These are phyloP conservation scores for Boletus vermiculosoides DNA, from an alignment of 768 basidiomycete genomes.

Conservation along the genomic window DNA sequence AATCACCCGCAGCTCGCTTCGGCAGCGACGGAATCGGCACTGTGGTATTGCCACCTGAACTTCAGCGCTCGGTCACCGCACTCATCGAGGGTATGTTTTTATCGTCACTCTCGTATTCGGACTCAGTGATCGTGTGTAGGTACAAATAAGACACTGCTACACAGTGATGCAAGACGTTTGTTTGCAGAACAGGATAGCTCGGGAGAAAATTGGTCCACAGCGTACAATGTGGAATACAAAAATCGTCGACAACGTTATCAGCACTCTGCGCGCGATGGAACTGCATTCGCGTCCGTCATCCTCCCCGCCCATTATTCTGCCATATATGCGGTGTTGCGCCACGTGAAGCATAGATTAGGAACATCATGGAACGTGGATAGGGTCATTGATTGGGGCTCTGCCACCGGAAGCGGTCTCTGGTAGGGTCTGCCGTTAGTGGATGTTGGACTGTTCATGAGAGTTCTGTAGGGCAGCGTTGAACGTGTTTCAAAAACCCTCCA, in stretches of 20 bases:
- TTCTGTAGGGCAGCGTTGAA: conserved; percentile 60
- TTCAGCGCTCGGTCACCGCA: conserved; percentile 60
- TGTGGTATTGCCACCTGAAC: conserved; percentile 68
- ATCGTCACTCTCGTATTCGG: conserved; percentile 4
- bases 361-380: conserved; percentile 55
- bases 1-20: conserved; percentile 80
- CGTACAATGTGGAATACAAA: conserved; percentile 59
- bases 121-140: conserved; percentile 38
- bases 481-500: conserved; percentile 52
- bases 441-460: conserved; percentile 10
- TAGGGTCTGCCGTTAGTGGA: conserved; percentile 33
- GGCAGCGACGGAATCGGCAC: conserved; percentile 73
- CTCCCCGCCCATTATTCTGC: conserved; percentile 85
- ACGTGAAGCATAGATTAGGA: conserved; percentile 63
- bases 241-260: conserved; percentile 55
- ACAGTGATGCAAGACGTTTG: conserved; percentile 69
- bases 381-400: conserved; percentile 84
- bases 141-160: conserved; percentile 62
- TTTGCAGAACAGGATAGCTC: conserved; percentile 43
- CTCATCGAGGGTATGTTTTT: conserved; percentile 61
- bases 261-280: conserved; percentile 69
- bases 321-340: conserved; percentile 69
- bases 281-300: conserved; percentile 83
- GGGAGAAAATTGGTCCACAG: conserved; percentile 49
- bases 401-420: conserved; percentile 83